Percentiles rank a stretch among this genome's conserved stretches.
These are phyloP conservation scores for Luzula sylvatica DNA, from an alignment of 176 grass and related monocot species.

Conservation along the genomic window DNA sequence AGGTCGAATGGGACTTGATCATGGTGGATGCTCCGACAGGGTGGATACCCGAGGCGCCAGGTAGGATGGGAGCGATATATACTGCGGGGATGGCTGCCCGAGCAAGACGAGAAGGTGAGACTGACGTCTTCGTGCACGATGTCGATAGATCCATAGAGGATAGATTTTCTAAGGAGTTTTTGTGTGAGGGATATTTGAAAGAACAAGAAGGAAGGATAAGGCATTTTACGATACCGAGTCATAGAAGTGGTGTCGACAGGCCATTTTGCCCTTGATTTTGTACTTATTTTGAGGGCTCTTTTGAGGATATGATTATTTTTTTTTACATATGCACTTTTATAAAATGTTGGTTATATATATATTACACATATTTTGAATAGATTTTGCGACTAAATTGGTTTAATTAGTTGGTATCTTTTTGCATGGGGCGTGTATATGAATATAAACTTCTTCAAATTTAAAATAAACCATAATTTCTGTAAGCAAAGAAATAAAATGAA, in stretches of 20 bases:
- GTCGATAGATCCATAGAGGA: constrained; percentile 35
- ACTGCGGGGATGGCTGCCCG: constrained; percentile 34
- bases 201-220: constrained; percentile 45
- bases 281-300: constrained; percentile 1
- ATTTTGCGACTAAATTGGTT: too few relatives aligned
- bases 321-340: background rate
- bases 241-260: constrained; percentile 26
- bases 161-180: constrained; percentile 32
- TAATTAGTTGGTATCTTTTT: background rate
- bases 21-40: constrained; percentile 52
- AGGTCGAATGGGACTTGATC: constrained; percentile 71
- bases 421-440: too few relatives aligned
- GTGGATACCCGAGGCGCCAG: constrained; percentile 44
- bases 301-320: background rate
- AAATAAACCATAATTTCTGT: too few relatives aligned
- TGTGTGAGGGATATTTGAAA: constrained; percentile 50
- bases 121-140: constrained; percentile 53
- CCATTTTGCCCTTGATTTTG: constrained; percentile 48
- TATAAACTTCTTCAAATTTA: too few relatives aligned
- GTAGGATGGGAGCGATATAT: constrained; percentile 62
- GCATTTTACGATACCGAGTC: constrained; percentile 53
- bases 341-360: background rate
- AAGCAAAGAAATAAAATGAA: too few relatives aligned
- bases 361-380: background rate
- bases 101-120: constrained; percentile 31